These are phyloP conservation scores for Pholiota molesta DNA, from an alignment of 768 basidiomycete genomes.

Conservation along the genomic window DNA sequence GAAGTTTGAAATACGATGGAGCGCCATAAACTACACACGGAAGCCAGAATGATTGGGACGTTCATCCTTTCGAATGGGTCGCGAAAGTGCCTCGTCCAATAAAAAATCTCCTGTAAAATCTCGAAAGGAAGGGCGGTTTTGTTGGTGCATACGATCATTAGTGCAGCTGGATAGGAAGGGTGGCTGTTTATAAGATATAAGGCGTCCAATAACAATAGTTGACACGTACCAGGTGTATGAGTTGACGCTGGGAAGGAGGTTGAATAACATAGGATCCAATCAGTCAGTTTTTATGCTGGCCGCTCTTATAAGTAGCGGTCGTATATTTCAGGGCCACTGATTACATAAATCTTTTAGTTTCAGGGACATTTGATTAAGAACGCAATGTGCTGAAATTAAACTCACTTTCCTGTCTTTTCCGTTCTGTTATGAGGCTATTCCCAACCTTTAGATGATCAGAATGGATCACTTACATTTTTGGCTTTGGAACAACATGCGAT, in stretches of 20 bases:
- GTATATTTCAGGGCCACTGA: neutral
- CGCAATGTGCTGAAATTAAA: neutral
- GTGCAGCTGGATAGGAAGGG: neutral
- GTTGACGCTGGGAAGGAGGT: neutral
- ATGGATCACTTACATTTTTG: no score
- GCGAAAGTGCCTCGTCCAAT: neutral
- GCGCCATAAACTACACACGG: conserved; percentile 7
- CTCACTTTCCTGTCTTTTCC: neutral
- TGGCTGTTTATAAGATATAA: neutral
- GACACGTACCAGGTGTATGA: neutral
- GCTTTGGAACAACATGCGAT: no score
- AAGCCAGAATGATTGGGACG: neutral
- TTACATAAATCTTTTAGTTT: neutral
- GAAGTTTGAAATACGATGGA: neutral
- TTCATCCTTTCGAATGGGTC: conserved; percentile 5
- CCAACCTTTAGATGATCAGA: neutral
- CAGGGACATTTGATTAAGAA: neutral
- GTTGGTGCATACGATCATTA: neutral
- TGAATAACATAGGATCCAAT: neutral
- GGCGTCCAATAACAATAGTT: neutral
- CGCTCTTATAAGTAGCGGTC: neutral
- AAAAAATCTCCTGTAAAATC: conserved; percentile 6
- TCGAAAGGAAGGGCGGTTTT: neutral
- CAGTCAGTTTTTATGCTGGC: neutral
- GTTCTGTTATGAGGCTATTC: neutral